A percentile compares a stretch with the other conserved stretches of the same genome.
phyloP scores from a whole-genome alignment of 176 grass and related monocot species.

The Cenchrus americanus region DNA sequence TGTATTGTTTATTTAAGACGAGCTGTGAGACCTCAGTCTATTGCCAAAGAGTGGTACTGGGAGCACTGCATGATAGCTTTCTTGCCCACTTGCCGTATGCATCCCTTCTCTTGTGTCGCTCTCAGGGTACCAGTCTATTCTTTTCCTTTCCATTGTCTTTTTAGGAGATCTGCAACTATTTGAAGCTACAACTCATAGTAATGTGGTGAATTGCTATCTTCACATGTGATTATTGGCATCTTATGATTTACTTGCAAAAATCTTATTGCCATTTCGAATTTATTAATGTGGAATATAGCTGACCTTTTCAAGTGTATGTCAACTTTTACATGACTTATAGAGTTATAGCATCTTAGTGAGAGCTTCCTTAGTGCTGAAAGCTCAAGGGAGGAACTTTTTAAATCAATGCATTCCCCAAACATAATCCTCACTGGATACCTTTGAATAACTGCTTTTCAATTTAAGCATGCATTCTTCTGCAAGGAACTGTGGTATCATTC shows the following conservation, averaged over 20 bases:
- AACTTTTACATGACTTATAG: constrained; percentile 5
- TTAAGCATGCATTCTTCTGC: constrained; percentile 19
- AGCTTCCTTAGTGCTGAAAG: constrained; percentile 2
- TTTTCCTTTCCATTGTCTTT: not conserved
- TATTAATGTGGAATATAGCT: constrained; percentile 22
- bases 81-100: constrained; percentile 15
- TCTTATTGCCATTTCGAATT: not conserved
- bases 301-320: not conserved
- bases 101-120: constrained; percentile 41
- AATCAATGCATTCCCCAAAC: constrained; percentile 1
- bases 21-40: constrained; percentile 27
- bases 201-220: constrained; percentile 29
- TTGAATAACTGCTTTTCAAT: constrained; percentile 20
- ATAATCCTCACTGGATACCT: constrained; percentile 5
- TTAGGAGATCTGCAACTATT: constrained; percentile 37
- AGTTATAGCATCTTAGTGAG: not conserved
- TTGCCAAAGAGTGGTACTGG: constrained; percentile 11
- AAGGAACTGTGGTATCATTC: constrained; percentile 28
- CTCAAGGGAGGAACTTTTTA: not conserved
- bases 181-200: constrained; percentile 36
- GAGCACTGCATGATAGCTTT: constrained; percentile 3
- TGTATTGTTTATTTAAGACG: constrained; percentile 40
- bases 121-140: constrained; percentile 31
- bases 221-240: constrained; percentile 9
- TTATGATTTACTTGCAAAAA: constrained; percentile 19